Evolutionary conservation across 2,329 filamentous ascomycete species (phyloP).

Genomic region (Xylaria sp.): DNA sequence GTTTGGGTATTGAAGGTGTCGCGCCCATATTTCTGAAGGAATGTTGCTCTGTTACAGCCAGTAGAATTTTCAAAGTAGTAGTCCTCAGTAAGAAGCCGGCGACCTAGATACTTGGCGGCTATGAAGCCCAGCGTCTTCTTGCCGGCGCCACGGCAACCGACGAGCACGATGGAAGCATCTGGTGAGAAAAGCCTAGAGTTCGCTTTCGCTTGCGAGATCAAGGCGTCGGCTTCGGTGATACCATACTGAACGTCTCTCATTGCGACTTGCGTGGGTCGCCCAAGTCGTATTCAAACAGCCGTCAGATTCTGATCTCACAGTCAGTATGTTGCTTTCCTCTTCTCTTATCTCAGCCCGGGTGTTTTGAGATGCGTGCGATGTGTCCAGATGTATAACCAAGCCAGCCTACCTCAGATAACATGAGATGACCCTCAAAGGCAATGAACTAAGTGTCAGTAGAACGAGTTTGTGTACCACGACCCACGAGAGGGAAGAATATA

Average conservation of each 20-base stretch:
- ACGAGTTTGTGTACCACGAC: conserved; percentile 6
- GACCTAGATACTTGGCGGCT: conserved; percentile 73
- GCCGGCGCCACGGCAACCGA: conserved; percentile 77
- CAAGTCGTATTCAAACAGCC: not conserved
- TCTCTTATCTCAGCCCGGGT: not conserved
- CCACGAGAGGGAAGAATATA: conserved; percentile 9
- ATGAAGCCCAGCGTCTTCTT: conserved; percentile 80
- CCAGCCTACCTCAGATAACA: not conserved
- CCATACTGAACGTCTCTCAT: conserved; percentile 43
- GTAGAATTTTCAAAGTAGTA: conserved; percentile 73
- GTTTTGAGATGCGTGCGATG: conserved; percentile 4
- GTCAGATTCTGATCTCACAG: not conserved
- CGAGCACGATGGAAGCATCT: conserved; percentile 75
- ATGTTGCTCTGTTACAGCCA: conserved; percentile 69
- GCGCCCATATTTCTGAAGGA: conserved; percentile 69
- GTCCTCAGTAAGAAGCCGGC: conserved; percentile 75
- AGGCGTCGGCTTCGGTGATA: conserved; percentile 29
- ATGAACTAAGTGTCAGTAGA: not conserved
- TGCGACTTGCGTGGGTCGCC: conserved; percentile 17
- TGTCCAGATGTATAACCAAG: not conserved
- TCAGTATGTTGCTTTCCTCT: not conserved
- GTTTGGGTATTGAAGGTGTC: conserved; percentile 71
- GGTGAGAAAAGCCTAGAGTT: conserved; percentile 61
- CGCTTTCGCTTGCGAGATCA: conserved; percentile 36
- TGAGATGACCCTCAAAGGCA: not conserved